Conservation (phyloP, 129 eudicot species). For the Helichrysum umbraculigerum region DNA sequence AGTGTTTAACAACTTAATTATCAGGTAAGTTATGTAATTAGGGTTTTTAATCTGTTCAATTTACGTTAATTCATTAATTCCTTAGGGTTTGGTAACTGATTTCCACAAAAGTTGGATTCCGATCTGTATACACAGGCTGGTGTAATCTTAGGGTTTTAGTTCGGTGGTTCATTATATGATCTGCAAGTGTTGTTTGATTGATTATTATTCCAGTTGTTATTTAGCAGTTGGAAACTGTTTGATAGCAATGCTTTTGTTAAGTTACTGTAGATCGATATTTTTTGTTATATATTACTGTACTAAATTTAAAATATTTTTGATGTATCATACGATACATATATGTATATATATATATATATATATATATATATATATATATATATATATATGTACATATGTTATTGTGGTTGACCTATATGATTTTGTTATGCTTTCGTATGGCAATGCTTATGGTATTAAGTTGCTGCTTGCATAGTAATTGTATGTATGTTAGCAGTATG, state of each 20-base stretch:
- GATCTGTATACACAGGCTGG: slow-evolving; percentile 15
- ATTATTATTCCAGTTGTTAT: not conserved
- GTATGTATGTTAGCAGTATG: not conserved
- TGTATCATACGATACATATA: not conserved
- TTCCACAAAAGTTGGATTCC: slow-evolving; percentile 22
- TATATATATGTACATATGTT: not conserved
- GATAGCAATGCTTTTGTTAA: not conserved
- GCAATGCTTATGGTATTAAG: not conserved
- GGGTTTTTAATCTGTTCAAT: not conserved
- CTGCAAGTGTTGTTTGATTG: slow-evolving; percentile 3
- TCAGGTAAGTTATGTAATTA: slow-evolving; percentile 31
- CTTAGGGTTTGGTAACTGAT: slow-evolving; percentile 22
- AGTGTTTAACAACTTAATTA: slow-evolving; percentile 22
- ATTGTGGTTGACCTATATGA: slow-evolving; percentile 14
- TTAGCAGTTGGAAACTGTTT: slow-evolving; percentile 23
- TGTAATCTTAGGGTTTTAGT: not conserved
- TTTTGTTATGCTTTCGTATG: not conserved
- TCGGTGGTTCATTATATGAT: slow-evolving; percentile 9
- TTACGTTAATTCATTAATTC: slow-evolving; percentile 11
- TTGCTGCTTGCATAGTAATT: slow-evolving; percentile 10
- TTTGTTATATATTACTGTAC: slow-evolving; percentile 9
- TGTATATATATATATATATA: not conserved
- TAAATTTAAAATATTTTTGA: not conserved
- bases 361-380: not conserved
- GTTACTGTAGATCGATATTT: too few relatives aligned